Evolutionary conservation across 148 eudicot species (phyloP).

Genomic region (Cornus florida): DNA sequence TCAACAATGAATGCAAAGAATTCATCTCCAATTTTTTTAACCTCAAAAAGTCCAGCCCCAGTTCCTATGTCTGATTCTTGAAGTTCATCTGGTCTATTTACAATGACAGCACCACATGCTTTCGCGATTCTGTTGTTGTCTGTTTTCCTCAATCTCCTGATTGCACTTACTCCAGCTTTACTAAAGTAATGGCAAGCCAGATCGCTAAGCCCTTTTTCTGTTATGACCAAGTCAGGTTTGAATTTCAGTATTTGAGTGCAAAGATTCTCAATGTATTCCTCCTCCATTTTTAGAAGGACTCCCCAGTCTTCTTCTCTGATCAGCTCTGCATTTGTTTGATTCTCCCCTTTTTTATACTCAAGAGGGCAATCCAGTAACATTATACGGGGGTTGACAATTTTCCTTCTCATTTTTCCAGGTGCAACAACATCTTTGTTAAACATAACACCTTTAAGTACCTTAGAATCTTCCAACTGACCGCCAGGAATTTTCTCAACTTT

Average conservation of each 20-base stretch:
- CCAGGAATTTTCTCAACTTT: conserved; percentile 95
- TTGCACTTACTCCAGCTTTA: conserved; percentile 96
- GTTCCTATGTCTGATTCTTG: conserved; percentile 94
- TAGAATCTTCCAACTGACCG: conserved; percentile 88
- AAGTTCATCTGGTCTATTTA: conserved; percentile 90
- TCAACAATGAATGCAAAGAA: conserved; percentile 84
- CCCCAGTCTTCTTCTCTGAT: conserved; percentile 93
- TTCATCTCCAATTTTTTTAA: conserved; percentile 93
- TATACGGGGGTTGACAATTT: conserved; percentile 78
- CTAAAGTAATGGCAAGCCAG: conserved; percentile 89
- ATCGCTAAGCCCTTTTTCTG: conserved; percentile 93
- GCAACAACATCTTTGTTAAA: conserved; percentile 89
- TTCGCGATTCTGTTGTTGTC: conserved; percentile 91
- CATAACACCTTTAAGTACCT: conserved; percentile 88
- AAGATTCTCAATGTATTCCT: conserved; percentile 80
- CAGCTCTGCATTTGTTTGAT: conserved; percentile 98
- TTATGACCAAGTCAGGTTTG: conserved; percentile 87
- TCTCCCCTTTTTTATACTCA: conserved; percentile 97
- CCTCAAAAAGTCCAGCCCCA: conserved; percentile 93
- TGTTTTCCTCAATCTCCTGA: conserved; percentile 87
- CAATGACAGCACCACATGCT: conserved; percentile 93
- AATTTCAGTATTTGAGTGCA: conserved; percentile 80
- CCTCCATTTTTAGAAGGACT: conserved; percentile 81
- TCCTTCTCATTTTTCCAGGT: conserved; percentile 95
- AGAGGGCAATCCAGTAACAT: conserved; percentile 87